A percentile compares a stretch with the other conserved stretches of the same genome.
Evolutionary conservation across 305 asterid genomes (phyloP).

Genomic region (Ajuga reptans): DNA sequence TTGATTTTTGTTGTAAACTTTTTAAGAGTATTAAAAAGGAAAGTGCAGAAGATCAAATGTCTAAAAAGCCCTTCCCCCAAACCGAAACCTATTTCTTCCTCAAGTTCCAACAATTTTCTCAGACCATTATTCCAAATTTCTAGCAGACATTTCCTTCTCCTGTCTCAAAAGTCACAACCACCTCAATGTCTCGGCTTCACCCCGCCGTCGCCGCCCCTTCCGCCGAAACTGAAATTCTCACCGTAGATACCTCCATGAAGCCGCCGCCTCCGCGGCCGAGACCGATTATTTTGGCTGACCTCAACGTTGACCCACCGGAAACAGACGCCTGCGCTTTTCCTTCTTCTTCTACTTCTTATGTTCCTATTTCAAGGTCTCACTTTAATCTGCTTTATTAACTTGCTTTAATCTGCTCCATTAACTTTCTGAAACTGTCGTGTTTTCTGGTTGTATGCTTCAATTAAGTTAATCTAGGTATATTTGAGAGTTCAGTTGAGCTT

Average conservation of each 20-base stretch:
- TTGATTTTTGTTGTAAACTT: no score
- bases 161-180: conserved; percentile 15
- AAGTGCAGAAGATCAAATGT: neutral
- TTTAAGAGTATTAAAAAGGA: neutral
- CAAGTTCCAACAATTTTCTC: neutral
- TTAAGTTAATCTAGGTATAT: neutral
- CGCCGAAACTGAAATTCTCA: conserved; percentile 20
- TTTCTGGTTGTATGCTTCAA: neutral
- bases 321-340: conserved; percentile 28
- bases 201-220: conserved; percentile 18
- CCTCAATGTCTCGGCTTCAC: conserved; percentile 30
- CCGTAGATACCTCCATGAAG: conserved; percentile 30
- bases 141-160: conserved; percentile 4
- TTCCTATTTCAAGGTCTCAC: conserved; percentile 31
- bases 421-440: neutral
- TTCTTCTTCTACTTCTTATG: conserved; percentile 21
- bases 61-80: conserved; percentile 27
- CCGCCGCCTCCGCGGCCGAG: conserved; percentile 30
- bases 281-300: conserved; percentile 48
- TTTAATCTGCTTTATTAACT: no score
- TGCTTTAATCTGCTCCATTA: neutral
- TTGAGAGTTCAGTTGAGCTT: conserved; percentile 5
- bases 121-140: neutral
- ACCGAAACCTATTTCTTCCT: conserved; percentile 42
- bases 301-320: conserved; percentile 54